Base-by-base conservation (phyloP, 2,329 filamentous ascomycete genomes). In the Ophiostoma himal-ulmi region DNA sequence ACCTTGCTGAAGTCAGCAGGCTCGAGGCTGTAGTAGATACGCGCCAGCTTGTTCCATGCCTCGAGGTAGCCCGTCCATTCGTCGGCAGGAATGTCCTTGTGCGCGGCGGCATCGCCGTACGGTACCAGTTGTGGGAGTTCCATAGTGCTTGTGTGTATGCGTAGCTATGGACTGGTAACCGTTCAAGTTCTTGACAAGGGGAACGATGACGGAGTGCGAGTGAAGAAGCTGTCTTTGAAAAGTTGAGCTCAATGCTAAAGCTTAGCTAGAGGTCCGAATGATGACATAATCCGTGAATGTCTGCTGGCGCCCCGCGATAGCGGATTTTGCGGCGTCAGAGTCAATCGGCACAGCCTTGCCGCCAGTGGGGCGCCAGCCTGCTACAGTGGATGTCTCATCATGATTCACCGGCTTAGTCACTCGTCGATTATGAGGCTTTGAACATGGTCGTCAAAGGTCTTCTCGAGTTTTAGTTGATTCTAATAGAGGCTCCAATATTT, bases 41-140 rank as follows among this genome's bases (percentile, higher is more conserved):
- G 84, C 7, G 87, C 81, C 7, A 97, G 83, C 13, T 86, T 81
- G 22, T 88, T 81, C 93, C 93, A 97, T 48, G 92, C 89, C 73
- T 91, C 86, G 66, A 96, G 81, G 77, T 91, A 93, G 41, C 86
- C 83, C 74, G 90, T 84, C 93, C 93, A 97, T 79, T 97, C 92
- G 68, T 84, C 80, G 3, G 88, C 80, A 54, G 84, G 82, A 72
- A 97, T 85, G 74, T 85, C 85, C 74, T 86, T 85, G 76, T 88
- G 88, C 81, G 83, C 81, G 44, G 86, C 81, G 72, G 89, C 85
- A 13, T 52, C 64, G 22, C 94, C 94, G 75, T 95, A 93, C 26
- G 91, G 86, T 71, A 91, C 93, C 79, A 97, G 84, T 44, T 89
- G 85, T 60, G 93, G 93, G 67, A 94, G 81, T 17, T 67, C 22